Evolutionary conservation across 805 yeast species (phyloP), one percentile per base, ranked within the genome.

Genomic region (Wickerhamiella parazyma): DNA sequence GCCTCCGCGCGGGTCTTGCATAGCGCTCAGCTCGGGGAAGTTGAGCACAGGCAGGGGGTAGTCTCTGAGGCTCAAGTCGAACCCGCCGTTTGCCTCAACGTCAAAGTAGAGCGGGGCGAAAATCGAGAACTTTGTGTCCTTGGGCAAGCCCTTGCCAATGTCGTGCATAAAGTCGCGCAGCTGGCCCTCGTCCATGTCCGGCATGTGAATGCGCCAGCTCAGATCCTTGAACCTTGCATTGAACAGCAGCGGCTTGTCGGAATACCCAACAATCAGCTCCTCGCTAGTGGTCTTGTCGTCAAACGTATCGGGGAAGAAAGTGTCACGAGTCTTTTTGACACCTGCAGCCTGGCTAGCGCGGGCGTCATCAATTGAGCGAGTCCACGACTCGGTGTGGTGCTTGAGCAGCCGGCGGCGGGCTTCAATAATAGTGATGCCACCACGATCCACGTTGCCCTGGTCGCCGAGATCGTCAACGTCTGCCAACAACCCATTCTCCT

Each of bases 61-160:
- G 55, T 87, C 97, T 44, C 91, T 66, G 47, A 87, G 52, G 14
- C 47, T 48, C 12, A 53, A 39, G 9, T 42, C 31, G 16, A 53
- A 24, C 4, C 58, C 58, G 7, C 53, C 58, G 2, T 45, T 43
- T 1, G 56, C 57, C 24, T 43, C 36, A 12, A 54, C 19, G 44
- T 77, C 73, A 11, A 80, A 35, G 57, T 65, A 64, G 44, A 76
- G 53, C 0, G 96, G 96, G 2, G 86, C 53, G 56, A 79, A 56
- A 16, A 82, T 66, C 0, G 89, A 75, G 57, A 75, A 87, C 41
- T 67, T 55, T 0, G 85, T 74, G 45, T 80, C 83, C 42, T 56
- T 55, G 0, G 97, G 96, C 10, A 80, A 72, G 0, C 91, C 93
- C 56, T 85, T 86, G 1, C 96, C 97, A 6, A 80, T 66, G 4